phyloP scores from a whole-genome alignment of 225 moss, liverwort and hornwort species.

The Bryoerythrophyllum caledonicum region DNA sequence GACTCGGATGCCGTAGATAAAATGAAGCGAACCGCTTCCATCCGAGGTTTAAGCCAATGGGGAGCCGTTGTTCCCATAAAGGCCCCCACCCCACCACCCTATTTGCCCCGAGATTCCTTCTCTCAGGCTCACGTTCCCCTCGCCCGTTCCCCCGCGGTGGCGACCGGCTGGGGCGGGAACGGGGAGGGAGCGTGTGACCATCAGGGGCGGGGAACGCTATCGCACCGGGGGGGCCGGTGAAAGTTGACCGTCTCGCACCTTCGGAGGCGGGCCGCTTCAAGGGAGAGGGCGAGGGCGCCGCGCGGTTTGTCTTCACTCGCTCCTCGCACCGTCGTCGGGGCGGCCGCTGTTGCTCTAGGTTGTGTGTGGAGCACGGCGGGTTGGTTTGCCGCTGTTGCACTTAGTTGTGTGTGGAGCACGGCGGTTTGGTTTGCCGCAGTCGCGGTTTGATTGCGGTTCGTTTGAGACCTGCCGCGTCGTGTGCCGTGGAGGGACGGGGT shows the following conservation, averaged over 20 bases:
- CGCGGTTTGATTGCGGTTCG: background rate
- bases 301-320: background rate
- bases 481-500: background rate
- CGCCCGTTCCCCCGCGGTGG: background rate
- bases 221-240: slow-evolving; percentile 2
- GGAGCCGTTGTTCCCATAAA: accelerated
- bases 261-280: background rate
- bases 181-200: background rate
- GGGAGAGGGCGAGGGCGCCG: background rate
- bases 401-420: no score
- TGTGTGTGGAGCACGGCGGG: no score
- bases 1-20: background rate
- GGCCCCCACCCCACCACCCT: background rate
- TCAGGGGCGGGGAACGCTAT: slow-evolving; percentile 18
- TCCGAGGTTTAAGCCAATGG: background rate
- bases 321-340: background rate
- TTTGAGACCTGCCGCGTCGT: background rate
- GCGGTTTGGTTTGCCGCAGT: background rate
- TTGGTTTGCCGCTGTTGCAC: background rate
- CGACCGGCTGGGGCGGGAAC: background rate
- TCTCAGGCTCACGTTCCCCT: slow-evolving; percentile 12
- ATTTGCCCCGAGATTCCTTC: slow-evolving; percentile 25
- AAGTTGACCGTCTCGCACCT: slow-evolving; percentile 30
- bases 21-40: slow-evolving; percentile 3
- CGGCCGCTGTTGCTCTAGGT: no score